Evolutionary conservation across 2,329 filamentous ascomycete genomes (phyloP).

Genomic region (Orbilia quercus): DNA sequence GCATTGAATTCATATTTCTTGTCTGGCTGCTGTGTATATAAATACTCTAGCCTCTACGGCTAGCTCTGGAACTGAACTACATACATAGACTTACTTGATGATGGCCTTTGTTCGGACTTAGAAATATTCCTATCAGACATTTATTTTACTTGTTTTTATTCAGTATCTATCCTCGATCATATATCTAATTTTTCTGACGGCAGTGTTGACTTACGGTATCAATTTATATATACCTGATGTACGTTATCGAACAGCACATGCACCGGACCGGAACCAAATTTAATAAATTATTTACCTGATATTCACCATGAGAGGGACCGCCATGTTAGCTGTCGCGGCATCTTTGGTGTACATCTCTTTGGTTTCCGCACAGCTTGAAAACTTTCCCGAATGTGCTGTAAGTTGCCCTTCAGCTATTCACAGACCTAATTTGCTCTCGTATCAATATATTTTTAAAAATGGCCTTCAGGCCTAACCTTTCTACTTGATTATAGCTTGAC

Average conservation of each 20-base stretch:
- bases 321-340: background rate
- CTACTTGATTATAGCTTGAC: background rate
- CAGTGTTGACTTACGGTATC: no score
- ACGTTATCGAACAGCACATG: no score
- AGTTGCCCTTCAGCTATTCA: no score
- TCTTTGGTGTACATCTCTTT: slow-evolving; percentile 1
- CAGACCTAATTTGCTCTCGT: background rate
- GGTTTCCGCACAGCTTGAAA: slow-evolving; percentile 33
- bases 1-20: background rate
- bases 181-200: no score
- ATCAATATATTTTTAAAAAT: slow-evolving; percentile 3
- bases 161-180: background rate
- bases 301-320: slow-evolving; percentile 19
- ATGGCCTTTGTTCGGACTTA: no score
- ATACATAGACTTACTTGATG: no score
- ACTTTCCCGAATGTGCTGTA: slow-evolving; percentile 35
- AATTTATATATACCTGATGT: no score
- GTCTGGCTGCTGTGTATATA: background rate
- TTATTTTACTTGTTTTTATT: background rate
- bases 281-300: background rate
- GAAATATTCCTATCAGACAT: background rate
- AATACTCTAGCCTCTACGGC: no score
- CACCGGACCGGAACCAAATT: no score
- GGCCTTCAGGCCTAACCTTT: no score
- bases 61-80: no score